Percentiles rank a stretch among this genome's conserved stretches.
Evolutionary conservation across 164 flowering plant genomes (phyloP).

Genomic region (Platanus orientalis): DNA sequence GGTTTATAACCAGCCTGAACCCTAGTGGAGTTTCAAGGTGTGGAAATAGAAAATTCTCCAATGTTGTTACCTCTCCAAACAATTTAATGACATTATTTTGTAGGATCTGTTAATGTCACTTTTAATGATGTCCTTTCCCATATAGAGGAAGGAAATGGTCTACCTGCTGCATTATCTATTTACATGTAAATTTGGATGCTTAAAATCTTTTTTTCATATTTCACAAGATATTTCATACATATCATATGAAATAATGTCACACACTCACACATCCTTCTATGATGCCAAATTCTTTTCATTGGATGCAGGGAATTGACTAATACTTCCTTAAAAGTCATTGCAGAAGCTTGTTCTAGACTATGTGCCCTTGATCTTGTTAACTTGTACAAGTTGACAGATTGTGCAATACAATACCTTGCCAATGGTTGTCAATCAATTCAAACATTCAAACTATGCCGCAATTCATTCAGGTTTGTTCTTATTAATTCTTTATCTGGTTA

Average conservation of each 20-base stretch:
- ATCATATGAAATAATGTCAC: neutral
- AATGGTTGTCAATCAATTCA: conserved; percentile 63
- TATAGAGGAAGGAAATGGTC: neutral
- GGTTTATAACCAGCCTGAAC: no score
- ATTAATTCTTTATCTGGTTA: neutral
- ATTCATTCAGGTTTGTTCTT: conserved; percentile 62
- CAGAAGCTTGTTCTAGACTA: conserved; percentile 48
- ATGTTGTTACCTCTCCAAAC: no score
- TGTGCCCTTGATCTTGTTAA: conserved; percentile 52
- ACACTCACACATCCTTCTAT: neutral
- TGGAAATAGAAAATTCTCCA: no score
- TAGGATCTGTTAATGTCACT: no score
- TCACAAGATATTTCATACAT: neutral
- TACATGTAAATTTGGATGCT: neutral
- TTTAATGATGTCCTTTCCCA: neutral
- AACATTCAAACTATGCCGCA: conserved; percentile 48
- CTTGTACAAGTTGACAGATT: conserved; percentile 69
- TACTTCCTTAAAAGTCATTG: conserved; percentile 54
- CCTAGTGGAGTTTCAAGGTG: no score
- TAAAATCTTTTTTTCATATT: neutral
- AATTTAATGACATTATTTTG: no score
- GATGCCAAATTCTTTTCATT: conserved; percentile 4
- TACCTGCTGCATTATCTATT: neutral
- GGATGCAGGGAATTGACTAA: conserved; percentile 76
- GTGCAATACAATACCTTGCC: conserved; percentile 54